phyloP scores from a whole-genome alignment of 495 filamentous ascomycete genomes.

The Penicillium steckii region DNA sequence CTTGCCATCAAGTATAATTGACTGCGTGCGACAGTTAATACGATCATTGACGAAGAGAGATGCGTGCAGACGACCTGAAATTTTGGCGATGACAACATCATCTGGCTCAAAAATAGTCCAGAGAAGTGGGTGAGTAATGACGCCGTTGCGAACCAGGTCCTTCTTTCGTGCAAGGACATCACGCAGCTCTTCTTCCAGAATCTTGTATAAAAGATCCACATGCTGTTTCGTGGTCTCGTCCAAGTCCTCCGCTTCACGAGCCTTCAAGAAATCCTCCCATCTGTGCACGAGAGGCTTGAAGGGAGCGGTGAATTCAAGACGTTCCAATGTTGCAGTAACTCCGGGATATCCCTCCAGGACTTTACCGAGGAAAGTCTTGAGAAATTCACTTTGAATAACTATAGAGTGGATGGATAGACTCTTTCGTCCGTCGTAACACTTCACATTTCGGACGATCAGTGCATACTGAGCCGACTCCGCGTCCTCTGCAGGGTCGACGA shows the following conservation, averaged over 20 bases:
- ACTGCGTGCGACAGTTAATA: slow-evolving; percentile 9
- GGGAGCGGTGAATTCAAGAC: slow-evolving; percentile 56
- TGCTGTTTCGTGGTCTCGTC: slow-evolving; percentile 53
- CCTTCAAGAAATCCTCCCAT: slow-evolving; percentile 55
- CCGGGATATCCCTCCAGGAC: slow-evolving; percentile 64
- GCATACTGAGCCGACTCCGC: slow-evolving; percentile 51
- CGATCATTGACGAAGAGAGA: slow-evolving; percentile 31
- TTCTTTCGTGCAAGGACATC: slow-evolving; percentile 54
- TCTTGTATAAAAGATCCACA: slow-evolving; percentile 53
- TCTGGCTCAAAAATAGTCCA: slow-evolving; percentile 58
- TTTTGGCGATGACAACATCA: slow-evolving; percentile 34
- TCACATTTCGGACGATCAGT: slow-evolving; percentile 51
- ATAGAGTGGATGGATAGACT: slow-evolving; percentile 61
- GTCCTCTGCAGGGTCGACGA: slow-evolving; percentile 50
- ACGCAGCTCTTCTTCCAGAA: slow-evolving; percentile 58
- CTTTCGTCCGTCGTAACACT: slow-evolving; percentile 60
- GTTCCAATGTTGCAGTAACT: slow-evolving; percentile 57
- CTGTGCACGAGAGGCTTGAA: slow-evolving; percentile 68
- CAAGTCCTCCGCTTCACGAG: slow-evolving; percentile 44
- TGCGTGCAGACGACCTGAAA: slow-evolving; percentile 37
- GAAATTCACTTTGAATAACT: slow-evolving; percentile 61
- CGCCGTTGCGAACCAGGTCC: slow-evolving; percentile 55
- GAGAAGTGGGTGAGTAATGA: slow-evolving; percentile 57
- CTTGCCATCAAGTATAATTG: slow-evolving; percentile 28
- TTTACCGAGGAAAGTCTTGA: slow-evolving; percentile 55